Conservation (phyloP, 495 filamentous ascomycete species). For the Zalerion maritima region DNA sequence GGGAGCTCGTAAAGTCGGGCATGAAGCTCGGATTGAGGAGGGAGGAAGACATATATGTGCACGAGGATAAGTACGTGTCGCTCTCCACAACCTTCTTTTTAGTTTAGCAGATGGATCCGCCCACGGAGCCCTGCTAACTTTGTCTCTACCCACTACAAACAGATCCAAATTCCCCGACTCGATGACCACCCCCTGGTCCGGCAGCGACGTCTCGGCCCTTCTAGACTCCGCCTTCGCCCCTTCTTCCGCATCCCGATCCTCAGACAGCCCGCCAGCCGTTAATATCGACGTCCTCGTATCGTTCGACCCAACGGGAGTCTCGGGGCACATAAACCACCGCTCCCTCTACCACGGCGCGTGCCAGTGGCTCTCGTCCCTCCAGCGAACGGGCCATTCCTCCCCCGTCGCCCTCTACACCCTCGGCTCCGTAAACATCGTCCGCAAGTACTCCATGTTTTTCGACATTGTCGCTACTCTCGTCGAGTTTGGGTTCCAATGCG, state of each 20-base stretch:
- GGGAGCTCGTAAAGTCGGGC: conserved; percentile 69
- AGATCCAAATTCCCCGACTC: conserved; percentile 74
- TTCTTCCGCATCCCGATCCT: no score
- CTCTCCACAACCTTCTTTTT: background rate
- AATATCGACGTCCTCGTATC: conserved; percentile 75
- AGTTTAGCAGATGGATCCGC: background rate
- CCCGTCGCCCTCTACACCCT: conserved; percentile 78
- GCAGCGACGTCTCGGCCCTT: conserved; percentile 49
- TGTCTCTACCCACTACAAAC: background rate
- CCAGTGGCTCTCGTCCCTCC: conserved; percentile 49
- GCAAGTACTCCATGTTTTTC: conserved; percentile 69
- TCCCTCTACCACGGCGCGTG: conserved; percentile 69
- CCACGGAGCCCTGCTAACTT: conserved; percentile 2
- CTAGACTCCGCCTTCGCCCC: conserved; percentile 57
- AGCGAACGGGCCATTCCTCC: conserved; percentile 49
- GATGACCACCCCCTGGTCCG: conserved; percentile 63
- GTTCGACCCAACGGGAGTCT: conserved; percentile 70
- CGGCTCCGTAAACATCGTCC: conserved; percentile 45
- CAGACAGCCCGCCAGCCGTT: conserved; percentile 30
- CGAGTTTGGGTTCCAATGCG: conserved; percentile 24
- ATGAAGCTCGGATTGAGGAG: conserved; percentile 55
- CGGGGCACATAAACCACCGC: conserved; percentile 81
- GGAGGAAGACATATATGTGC: conserved; percentile 61
- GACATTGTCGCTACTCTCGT: conserved; percentile 55
- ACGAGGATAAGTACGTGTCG: conserved; percentile 47